Evolutionary conservation across 1,284 basidiomycete species (phyloP).

Genomic region (Ustilago shanxiensis): DNA sequence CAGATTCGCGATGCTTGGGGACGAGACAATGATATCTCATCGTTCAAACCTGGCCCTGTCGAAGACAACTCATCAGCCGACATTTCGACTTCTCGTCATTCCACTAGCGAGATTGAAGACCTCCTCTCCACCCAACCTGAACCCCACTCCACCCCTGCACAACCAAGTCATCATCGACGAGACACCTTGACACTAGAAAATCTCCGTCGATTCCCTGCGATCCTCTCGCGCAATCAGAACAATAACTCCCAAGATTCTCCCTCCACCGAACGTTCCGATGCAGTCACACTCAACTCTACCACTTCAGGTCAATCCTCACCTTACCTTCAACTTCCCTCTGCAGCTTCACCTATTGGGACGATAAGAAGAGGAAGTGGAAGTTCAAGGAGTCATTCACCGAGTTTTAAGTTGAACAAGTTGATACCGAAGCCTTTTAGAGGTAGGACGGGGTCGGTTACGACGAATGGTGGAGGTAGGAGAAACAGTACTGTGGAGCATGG

Average conservation of each 20-base stretch:
- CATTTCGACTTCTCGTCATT: constrained; percentile 4
- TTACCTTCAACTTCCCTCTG: constrained; percentile 17
- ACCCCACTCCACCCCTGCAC: neutral
- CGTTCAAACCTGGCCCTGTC: neutral
- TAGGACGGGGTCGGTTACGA: neutral
- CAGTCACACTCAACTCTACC: constrained; percentile 1
- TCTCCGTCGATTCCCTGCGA: constrained; percentile 1
- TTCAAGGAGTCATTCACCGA: constrained; percentile 20
- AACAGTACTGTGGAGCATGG: neutral
- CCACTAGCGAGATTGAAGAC: constrained; percentile 30
- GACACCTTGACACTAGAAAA: neutral
- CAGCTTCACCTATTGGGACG: neutral
- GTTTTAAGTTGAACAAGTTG: constrained; percentile 46
- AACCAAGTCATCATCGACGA: neutral
- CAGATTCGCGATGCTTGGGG: constrained; percentile 42
- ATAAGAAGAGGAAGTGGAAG: constrained; percentile 15
- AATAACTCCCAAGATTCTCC: constrained; percentile 20
- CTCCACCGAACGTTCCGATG: constrained; percentile 17
- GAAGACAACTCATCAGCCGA: constrained; percentile 5
- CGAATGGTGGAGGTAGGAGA: neutral
- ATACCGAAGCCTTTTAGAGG: constrained; percentile 30
- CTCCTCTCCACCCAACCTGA: neutral
- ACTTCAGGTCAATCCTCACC: constrained; percentile 21
- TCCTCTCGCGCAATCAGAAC: neutral
- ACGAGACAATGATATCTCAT: constrained; percentile 12